Base-by-base conservation (phyloP, 164 flowering plant genomes). In the Liriodendron chinense region DNA sequence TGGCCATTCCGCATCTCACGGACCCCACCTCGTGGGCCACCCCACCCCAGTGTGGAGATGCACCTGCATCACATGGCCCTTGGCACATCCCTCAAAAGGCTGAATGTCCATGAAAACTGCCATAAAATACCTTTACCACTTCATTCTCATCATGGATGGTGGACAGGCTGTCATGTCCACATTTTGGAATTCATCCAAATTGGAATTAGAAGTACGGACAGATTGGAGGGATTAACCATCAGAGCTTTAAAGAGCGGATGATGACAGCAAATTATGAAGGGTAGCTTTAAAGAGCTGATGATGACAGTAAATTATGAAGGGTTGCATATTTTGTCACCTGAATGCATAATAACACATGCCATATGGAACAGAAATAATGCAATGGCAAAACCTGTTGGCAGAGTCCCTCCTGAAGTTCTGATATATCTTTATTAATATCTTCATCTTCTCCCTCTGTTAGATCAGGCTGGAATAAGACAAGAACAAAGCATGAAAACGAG, bases 401-500 rank as follows among this genome's bases (percentile, higher is more conserved):
- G 63, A 91, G 86, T 67, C 76, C 80, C 79, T 80, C 81, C 77
- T 88, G 80, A 48, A 89, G 84, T 77, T 84, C 83, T 63, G 76
- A 53, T 79, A 92, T 88, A 20, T 90, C 91, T 72, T 85, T 82
- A 76, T 74, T 78, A 56, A 92, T 77, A n/a, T 75, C 77, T 65
- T 88, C 91, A 75, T 86, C 93, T 75, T 89, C 97, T 82, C 91
- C 93, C 76, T 92, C 97, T 6, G 90, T 81, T 69, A 93, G 82
- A 81, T 86, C 88, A 80, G 97, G 94, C 98, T 94, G 91, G 62
- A 68, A 25, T 18, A 53, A 78, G n/a, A 18, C 26, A 74, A 78
- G 59, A 12, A 53, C 12, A 53, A 43, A 70, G 24, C 47, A 13
- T 34, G 65, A 75, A 75, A 56, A 47, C 66, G 49, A 49, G 16